Conservation (phyloP, 139 green algal species). For the Ettlia oleoabundans region DNA sequence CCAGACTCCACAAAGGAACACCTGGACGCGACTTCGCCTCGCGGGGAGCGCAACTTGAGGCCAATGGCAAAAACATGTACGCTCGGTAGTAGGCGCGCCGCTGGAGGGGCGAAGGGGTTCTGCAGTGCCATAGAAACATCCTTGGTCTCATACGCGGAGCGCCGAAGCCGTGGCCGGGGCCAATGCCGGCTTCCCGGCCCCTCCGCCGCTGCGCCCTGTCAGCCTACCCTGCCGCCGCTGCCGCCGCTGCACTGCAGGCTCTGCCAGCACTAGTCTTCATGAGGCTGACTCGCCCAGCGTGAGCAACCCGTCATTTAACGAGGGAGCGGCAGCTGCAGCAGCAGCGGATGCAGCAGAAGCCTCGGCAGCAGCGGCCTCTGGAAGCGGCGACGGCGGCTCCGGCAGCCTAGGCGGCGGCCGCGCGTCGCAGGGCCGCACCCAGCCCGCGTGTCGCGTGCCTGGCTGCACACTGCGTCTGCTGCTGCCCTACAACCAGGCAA, state of each 20-base stretch:
- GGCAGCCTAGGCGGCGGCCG: background rate
- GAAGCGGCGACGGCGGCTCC: background rate
- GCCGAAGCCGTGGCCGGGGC: too few species aligned
- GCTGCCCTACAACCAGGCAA: slow-evolving; percentile 1
- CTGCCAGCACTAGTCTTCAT: background rate
- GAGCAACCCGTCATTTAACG: background rate
- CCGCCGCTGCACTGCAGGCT: background rate
- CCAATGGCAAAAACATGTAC: too few species aligned
- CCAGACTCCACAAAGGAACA: too few species aligned
- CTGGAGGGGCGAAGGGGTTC: too few species aligned
- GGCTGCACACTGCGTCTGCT: background rate
- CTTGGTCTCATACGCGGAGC: too few species aligned
- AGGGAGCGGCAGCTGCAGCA: background rate
- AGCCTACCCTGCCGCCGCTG: too few species aligned
- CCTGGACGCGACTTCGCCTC: too few species aligned
- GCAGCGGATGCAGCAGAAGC: background rate
- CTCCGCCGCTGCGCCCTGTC: too few species aligned
- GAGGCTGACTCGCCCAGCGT: background rate
- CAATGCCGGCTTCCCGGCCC: too few species aligned
- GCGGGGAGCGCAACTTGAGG: too few species aligned
- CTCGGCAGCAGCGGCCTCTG: background rate
- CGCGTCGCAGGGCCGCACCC: background rate
- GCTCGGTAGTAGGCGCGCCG: too few species aligned
- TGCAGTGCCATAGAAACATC: too few species aligned
- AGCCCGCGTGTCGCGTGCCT: background rate